Evolutionary conservation across 371 early-diverging fungal genomes (phyloP), one percentile per base, ranked within the genome.

Genomic region (Mucor piriformis): DNA sequence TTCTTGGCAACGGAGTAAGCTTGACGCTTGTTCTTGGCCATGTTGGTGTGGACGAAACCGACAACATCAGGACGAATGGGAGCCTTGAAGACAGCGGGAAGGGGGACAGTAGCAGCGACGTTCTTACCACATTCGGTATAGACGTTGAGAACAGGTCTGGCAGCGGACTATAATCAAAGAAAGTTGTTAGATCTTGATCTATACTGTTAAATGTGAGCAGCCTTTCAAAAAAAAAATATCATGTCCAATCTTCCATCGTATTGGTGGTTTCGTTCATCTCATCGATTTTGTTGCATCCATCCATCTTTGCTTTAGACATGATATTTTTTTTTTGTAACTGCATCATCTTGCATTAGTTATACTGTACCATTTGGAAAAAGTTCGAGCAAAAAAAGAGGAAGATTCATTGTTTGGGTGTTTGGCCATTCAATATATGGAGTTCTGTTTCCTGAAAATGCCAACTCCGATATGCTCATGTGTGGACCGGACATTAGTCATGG

Each of bases 21-120:
- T 40, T 60, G 65, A 65, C 66, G 64, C 65, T 61, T 69, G 63
- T 65, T 70, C 66, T 62, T 70, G 63, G 70, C 65, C 82, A 98
- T 89, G 87, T 93, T 92, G 83, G 93, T 95, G 92, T 98, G 95
- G 67, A 96, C 97, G 72, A 90, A 89, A 83, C 90, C 84, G 66
- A 99, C 97, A 67, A 99, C 88, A 75, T 99, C 99, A 64, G 96
- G 89, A 81, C 99, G 93, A 82, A 99, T 95, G 65, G 98, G 96
- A 52, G 97, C 92, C 73, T 88, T 91, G 91, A 99, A 97, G 70
- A 99, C 98, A 59, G 93, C 92, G 54, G 99, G 99, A 54, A 97
- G 88, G 57, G 90, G 80, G 61, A 93, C 88, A 63, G 93, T 92
- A 69, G 83, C 83, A 61, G 76, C 81, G 67, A 84, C 81, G 68